These are phyloP conservation scores for Colletotrichum acutatum DNA, from an alignment of 2,329 filamentous ascomycete species.

Conservation along the genomic window DNA sequence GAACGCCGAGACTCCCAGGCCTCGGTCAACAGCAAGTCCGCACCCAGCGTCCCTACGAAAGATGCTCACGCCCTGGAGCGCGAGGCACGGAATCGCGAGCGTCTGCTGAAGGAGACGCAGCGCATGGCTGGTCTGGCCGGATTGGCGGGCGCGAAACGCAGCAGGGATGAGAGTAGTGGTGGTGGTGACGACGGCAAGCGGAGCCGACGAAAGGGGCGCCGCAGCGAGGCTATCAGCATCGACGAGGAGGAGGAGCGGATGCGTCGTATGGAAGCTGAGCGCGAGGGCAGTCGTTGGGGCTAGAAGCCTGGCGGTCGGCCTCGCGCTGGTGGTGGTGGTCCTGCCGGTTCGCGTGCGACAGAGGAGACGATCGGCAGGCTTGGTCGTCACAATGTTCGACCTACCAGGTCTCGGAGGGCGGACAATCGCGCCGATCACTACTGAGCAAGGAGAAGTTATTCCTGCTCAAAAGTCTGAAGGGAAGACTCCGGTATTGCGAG, in stretches of 20 bases:
- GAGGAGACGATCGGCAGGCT: neutral
- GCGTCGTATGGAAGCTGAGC: slow-evolving; percentile 68
- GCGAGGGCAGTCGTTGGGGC: slow-evolving; percentile 64
- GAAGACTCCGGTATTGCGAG: neutral
- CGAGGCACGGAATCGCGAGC: slow-evolving; percentile 73
- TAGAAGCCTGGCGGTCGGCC: slow-evolving; percentile 39
- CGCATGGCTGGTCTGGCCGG: slow-evolving; percentile 66
- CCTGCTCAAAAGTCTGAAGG: no score
- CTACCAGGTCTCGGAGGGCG: neutral
- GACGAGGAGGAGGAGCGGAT: slow-evolving; percentile 64
- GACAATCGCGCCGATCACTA: slow-evolving; percentile 11
- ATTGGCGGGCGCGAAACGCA: slow-evolving; percentile 60
- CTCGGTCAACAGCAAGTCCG: slow-evolving; percentile 41
- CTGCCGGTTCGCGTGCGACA: neutral
- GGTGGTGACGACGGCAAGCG: slow-evolving; percentile 46
- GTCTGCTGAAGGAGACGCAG: slow-evolving; percentile 76
- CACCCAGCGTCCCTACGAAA: slow-evolving; percentile 42
- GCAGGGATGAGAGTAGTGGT: slow-evolving; percentile 50
- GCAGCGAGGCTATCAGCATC: slow-evolving; percentile 58
- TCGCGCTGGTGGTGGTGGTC: no score
- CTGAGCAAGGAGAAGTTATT: neutral
- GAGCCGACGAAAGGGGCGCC: slow-evolving; percentile 59
- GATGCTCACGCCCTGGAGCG: slow-evolving; percentile 78
- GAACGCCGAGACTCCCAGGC: slow-evolving; percentile 51
- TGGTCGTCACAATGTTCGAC: slow-evolving; percentile 4